Evolutionary conservation across 768 basidiomycete species (phyloP), one percentile per base, ranked within the genome.

Genomic region (Antrodiella citrinella): DNA sequence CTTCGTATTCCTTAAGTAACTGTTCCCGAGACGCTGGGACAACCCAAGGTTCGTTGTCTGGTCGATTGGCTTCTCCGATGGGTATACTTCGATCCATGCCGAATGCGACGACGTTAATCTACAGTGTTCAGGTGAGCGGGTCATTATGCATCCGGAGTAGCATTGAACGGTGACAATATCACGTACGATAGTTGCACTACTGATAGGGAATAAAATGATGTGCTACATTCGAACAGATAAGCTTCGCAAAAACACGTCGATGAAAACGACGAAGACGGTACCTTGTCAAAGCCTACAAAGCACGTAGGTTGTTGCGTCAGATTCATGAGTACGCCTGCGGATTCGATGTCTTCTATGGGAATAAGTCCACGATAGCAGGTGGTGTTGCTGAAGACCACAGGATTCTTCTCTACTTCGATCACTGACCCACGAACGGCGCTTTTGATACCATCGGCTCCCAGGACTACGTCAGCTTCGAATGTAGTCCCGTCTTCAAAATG

Each of bases 311-410:
- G 65, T 4, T 47, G 26, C 4, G 59, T 51, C 1, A 78, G 25
- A 26, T 71, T 62, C 4, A 67, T 67, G 47, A 71, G 71, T 23
- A 80, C 60, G 7, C 76, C 76, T 2, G 68, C 71, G 11, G 57
- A 62, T 53, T 64, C 52, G n/a, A 80, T 59, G 12, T 60, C 58
- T 20, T 72, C 65, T 20, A 62, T 57, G 9, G 72, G 65, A 12
- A 81, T 62, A 7, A 81, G 54, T 0, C 70, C 73, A 39, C 80
- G 72, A 59, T 76, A 80, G 3, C 74, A 76, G 26, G 70, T 66
- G 2, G 70, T 71, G 49, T 73, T 70, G 18, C 73, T 72, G 60
- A 72, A 82, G 13, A 59, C 59, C 10, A 73, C 60, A 40, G 59
- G 51, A 30, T 59, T 59, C 19, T 52, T 49, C 10, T 57, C 47